Percentiles rank a stretch among this genome's conserved stretches.
These are phyloP conservation scores for Apodospora peruviana DNA, from an alignment of 495 filamentous ascomycete species.

Conservation along the genomic window DNA sequence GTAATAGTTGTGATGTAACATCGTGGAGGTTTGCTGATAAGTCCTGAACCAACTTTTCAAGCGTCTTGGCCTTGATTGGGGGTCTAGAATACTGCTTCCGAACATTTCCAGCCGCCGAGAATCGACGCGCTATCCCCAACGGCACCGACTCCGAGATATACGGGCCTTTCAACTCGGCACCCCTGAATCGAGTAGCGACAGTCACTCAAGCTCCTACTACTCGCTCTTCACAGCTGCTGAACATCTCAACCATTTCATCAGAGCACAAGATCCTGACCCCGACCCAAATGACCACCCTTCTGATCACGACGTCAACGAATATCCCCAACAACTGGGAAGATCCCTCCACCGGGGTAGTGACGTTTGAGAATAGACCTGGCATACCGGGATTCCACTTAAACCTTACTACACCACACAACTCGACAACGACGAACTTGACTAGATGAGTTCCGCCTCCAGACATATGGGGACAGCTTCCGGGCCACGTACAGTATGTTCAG, in stretches of 20 bases:
- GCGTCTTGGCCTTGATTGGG: neutral
- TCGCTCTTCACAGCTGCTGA: too few relatives aligned
- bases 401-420: neutral
- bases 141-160: neutral
- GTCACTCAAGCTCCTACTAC: too few relatives aligned
- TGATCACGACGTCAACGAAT: too few relatives aligned
- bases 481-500: neutral
- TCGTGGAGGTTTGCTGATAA: neutral
- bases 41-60: neutral
- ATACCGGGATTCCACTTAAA: neutral
- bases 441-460: neutral
- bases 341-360: neutral
- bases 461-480: neutral
- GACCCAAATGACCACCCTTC: too few relatives aligned
- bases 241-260: too few relatives aligned
- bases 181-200: neutral
- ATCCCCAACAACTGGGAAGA: too few relatives aligned
- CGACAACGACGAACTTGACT: neutral
- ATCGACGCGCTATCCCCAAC: neutral
- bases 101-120: neutral
- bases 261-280: too few relatives aligned
- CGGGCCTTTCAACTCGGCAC: neutral
- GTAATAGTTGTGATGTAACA: neutral
- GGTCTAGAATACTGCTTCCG: constrained; percentile 1
- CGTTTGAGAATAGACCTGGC: neutral